Base-by-base conservation (phyloP, 2,329 filamentous ascomycete species). In the Paecilomyces dactylethromorphus region DNA sequence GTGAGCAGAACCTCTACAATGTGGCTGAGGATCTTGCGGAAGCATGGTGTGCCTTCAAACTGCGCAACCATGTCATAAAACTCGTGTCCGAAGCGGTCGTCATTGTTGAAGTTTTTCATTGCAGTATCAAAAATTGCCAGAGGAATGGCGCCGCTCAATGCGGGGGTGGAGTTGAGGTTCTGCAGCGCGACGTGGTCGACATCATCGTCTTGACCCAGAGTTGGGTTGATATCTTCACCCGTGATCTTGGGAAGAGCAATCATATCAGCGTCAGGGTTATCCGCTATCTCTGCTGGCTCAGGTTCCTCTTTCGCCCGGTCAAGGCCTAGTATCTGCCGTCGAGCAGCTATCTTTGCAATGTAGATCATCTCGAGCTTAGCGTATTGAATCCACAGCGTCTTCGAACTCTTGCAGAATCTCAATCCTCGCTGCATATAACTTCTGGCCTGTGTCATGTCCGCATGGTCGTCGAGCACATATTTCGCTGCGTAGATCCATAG, bases 351-450 rank as follows among this genome's bases (percentile, higher is more conserved):
- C 76, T 90, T 92, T 56, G 84, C 86, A 58, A 97, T 81, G 81
- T 96, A 97, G 62, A 94, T 88, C 86, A 96, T 91, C 80, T 99
- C 94, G 69, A 93, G 82, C 69, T 90, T 88, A 8, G 90, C 89
- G 71, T 97, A 97, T 76, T 96, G 91, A 33, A 96, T 71, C 92
- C 93, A 99, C 56, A 99, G 74, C 18, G 81, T 79, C 63, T 81
- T 85, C 53, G 89, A 87, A 54, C 80, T 84, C 56, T 87, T 91
- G 78, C 92, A 97, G 74, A 99, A 97, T 50, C 94, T 82, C 69
- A 96, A 84, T 0, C 92, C 94, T 62, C 93, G 83, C 81, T 95
- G 84, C 92, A 99, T 82, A 81, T 94, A 90, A 54, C 86, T 88
- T 61, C 94, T 79, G 2, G 93, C 92, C 52, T 88, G 87, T 24